Conservation (phyloP, 1,284 basidiomycete species). For the Melampsora larici-populina region DNA sequence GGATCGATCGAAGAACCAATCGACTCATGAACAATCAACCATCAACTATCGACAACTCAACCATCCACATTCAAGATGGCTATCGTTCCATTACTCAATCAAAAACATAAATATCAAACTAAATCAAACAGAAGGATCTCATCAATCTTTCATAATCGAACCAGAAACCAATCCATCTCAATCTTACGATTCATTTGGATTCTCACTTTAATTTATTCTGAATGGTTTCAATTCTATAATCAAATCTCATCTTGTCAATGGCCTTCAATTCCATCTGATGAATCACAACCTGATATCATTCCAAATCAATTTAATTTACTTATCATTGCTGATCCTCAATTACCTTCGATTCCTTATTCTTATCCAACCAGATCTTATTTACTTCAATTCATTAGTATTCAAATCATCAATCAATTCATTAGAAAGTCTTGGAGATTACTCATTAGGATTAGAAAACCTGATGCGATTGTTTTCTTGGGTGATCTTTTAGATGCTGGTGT, state of each 20-base stretch:
- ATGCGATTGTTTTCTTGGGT: conserved; percentile 74
- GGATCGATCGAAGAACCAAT: no score
- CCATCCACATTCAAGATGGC: no score
- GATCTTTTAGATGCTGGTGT: conserved; percentile 73
- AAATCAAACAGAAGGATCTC: no score
- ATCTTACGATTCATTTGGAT: conserved; percentile 18
- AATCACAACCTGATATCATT: neutral
- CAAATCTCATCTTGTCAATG: conserved; percentile 18
- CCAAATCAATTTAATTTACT: conserved; percentile 22
- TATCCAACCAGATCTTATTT: conserved; percentile 8
- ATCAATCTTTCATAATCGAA: neutral
- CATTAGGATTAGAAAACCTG: conserved; percentile 55
- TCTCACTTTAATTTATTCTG: conserved; percentile 13
- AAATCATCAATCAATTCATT: conserved; percentile 41
- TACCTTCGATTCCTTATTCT: conserved; percentile 33
- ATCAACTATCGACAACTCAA: no score
- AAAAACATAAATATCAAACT: no score
- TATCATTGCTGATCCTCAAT: conserved; percentile 42
- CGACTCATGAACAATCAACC: no score
- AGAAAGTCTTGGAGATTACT: conserved; percentile 36
- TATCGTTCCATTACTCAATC: no score
- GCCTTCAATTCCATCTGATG: neutral
- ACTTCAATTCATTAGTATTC: conserved; percentile 15
- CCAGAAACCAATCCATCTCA: neutral
- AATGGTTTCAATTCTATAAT: conserved; percentile 24